These are phyloP conservation scores for Raphanus sativus DNA, from an alignment of 345 rosid species.

Conservation along the genomic window DNA sequence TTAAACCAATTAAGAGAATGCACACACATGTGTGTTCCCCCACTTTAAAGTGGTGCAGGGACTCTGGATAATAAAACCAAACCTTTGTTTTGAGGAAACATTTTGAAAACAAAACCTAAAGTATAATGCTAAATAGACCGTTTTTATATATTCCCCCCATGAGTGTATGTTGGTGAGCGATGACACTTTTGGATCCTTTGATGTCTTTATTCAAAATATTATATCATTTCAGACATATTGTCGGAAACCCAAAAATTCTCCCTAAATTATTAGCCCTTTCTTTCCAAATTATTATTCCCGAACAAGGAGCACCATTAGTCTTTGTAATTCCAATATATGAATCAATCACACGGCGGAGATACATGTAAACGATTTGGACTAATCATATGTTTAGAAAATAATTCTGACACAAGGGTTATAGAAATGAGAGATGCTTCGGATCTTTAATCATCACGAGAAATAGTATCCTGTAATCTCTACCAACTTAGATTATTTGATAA, in stretches of 20 bases:
- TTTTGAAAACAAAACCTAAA: slow-evolving; percentile 11
- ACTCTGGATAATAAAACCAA: slow-evolving; percentile 23
- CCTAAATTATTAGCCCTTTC: slow-evolving; percentile 4
- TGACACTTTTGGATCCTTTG: slow-evolving; percentile 35
- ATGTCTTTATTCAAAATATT: slow-evolving; percentile 22
- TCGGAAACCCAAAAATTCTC: slow-evolving; percentile 26
- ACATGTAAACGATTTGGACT: slow-evolving; percentile 17
- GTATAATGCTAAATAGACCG: slow-evolving; percentile 20
- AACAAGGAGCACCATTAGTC: not conserved
- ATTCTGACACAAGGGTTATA: slow-evolving; percentile 27
- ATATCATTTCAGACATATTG: slow-evolving; percentile 32
- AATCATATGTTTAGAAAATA: slow-evolving; percentile 12
- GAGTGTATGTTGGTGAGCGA: slow-evolving; percentile 34
- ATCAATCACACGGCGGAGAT: slow-evolving; percentile 27
- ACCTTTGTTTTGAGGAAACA: slow-evolving; percentile 33
- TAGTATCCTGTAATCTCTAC: slow-evolving; percentile 19
- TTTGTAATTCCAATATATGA: slow-evolving; percentile 5
- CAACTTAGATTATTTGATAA: slow-evolving; percentile 23
- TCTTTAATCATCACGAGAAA: slow-evolving; percentile 20
- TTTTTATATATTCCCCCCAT: slow-evolving; percentile 5
- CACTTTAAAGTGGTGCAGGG: slow-evolving; percentile 23
- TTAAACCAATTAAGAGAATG: slow-evolving; percentile 21
- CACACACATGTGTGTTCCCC: slow-evolving; percentile 36
- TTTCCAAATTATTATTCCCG: slow-evolving; percentile 16
- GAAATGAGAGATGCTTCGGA: slow-evolving; percentile 30